These are phyloP conservation scores for Sclerotinia borealis DNA, from an alignment of 2,329 filamentous ascomycete species.

Conservation along the genomic window DNA sequence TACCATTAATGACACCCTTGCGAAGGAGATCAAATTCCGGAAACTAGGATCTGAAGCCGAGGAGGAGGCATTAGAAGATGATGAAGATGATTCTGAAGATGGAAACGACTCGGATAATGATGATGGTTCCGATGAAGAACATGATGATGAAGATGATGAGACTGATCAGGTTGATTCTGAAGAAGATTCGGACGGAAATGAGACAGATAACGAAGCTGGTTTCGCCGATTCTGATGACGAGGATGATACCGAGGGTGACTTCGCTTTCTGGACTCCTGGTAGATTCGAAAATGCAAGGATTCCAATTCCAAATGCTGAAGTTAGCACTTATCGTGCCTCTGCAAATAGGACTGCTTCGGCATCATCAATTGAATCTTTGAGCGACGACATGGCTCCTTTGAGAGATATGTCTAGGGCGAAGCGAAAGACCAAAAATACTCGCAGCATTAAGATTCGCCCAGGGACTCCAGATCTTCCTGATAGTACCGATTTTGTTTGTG, in stretches of 20 bases:
- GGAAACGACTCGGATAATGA: conserved; percentile 39
- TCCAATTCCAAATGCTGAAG: conserved; percentile 17
- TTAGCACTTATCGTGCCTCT: conserved; percentile 26
- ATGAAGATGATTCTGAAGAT: conserved; percentile 42
- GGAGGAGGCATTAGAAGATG: conserved; percentile 76
- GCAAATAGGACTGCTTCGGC: conserved; percentile 45
- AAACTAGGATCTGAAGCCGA: conserved; percentile 84
- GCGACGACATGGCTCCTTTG: conserved; percentile 24
- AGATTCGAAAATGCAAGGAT: conserved; percentile 26
- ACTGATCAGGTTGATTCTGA: conserved; percentile 44
- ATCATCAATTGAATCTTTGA: conserved; percentile 51
- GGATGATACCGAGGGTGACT: conserved; percentile 57
- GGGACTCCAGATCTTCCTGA: conserved; percentile 82
- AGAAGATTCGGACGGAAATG: conserved; percentile 53
- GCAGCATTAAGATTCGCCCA: conserved; percentile 52
- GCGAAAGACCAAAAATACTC: conserved; percentile 21
- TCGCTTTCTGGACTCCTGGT: conserved; percentile 55
- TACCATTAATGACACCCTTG: conserved; percentile 82
- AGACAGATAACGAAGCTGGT: conserved; percentile 62
- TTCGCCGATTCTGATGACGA: conserved; percentile 66
- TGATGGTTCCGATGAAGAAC: conserved; percentile 42
- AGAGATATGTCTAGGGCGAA: conserved; percentile 14
- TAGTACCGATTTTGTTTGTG: conserved; percentile 98
- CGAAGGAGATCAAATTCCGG: conserved; percentile 84
- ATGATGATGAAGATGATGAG: conserved; percentile 61